These are phyloP conservation scores for Entomortierella beljakovae DNA, from an alignment of 192 early-diverging fungal species.

Conservation along the genomic window DNA sequence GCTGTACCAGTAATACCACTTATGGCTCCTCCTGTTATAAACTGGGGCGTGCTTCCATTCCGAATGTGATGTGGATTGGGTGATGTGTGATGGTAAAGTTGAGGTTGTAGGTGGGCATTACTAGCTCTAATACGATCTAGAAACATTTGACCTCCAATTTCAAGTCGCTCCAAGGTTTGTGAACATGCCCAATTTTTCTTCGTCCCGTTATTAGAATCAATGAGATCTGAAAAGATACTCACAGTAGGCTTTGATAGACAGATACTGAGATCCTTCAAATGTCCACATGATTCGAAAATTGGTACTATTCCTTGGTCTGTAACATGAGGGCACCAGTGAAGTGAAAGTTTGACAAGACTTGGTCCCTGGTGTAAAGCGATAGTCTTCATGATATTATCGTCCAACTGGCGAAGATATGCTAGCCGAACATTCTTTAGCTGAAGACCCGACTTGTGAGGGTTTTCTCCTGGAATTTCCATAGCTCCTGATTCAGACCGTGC, in stretches of 20 bases:
- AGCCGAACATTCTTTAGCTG: conserved; percentile 35
- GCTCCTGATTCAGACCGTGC: too few relatives aligned
- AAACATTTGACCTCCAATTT: conserved; percentile 48
- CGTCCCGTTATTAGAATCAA: not conserved
- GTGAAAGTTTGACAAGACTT: conserved; percentile 21
- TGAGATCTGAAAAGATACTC: conserved; percentile 21
- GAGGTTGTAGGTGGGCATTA: conserved; percentile 44
- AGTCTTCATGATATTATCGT: conserved; percentile 30
- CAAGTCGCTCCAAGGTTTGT: conserved; percentile 35
- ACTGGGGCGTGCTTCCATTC: not conserved
- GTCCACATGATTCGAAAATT: conserved; percentile 25
- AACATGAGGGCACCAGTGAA: conserved; percentile 49
- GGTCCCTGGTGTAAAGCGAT: conserved; percentile 20
- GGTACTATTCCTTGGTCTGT: conserved; percentile 36
- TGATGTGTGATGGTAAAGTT: conserved; percentile 49
- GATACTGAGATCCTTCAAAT: conserved; percentile 32
- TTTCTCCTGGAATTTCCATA: not conserved
- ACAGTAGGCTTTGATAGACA: conserved; percentile 36
- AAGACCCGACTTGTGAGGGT: not conserved
- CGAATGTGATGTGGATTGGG: conserved; percentile 41
- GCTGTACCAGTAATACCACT: conserved; percentile 2
- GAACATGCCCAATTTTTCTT: conserved; percentile 42
- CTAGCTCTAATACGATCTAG: conserved; percentile 25
- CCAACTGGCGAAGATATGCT: conserved; percentile 32
- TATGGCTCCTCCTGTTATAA: not conserved